phyloP scores from a whole-genome alignment of 2,329 filamentous ascomycete genomes.

The Triangularia verruculosa region DNA sequence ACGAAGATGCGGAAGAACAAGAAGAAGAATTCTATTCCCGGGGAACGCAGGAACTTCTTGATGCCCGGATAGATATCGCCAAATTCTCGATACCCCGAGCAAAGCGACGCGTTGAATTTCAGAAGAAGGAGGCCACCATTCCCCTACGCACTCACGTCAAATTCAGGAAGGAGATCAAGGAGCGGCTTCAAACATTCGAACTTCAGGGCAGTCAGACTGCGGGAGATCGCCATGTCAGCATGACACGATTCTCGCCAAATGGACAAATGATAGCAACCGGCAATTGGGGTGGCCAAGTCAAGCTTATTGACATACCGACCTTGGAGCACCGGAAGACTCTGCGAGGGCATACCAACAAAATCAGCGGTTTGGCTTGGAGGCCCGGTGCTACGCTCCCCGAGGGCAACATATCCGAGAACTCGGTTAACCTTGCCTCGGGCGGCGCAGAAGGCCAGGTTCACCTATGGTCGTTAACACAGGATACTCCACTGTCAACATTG shows the following conservation, averaged over 20 bases:
- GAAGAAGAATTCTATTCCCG: conserved; percentile 96
- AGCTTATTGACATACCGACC: conserved; percentile 78
- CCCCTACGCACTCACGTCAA: conserved; percentile 87
- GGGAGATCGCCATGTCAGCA: conserved; percentile 85
- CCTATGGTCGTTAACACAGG: conserved; percentile 84
- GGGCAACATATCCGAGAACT: conserved; percentile 66
- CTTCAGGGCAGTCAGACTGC: conserved; percentile 92
- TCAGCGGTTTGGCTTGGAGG: conserved; percentile 88
- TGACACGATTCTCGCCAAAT: conserved; percentile 85
- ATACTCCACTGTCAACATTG: conserved; percentile 79
- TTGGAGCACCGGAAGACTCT: conserved; percentile 73
- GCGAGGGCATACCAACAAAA: conserved; percentile 81
- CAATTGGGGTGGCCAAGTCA: conserved; percentile 89
- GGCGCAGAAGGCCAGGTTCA: conserved; percentile 85
- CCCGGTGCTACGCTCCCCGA: conserved; percentile 74
- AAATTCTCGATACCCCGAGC: conserved; percentile 80
- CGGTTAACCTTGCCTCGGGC: conserved; percentile 84
- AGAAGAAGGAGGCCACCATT: conserved; percentile 78
- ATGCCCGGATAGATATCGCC: conserved; percentile 76
- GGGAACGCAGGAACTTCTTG: conserved; percentile 69
- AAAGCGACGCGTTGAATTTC: conserved; percentile 70
- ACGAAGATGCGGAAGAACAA: conserved; percentile 66
- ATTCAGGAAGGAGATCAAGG: conserved; percentile 85
- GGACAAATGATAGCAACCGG: conserved; percentile 82
- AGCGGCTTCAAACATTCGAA: conserved; percentile 77